These are phyloP conservation scores for Ceratocystis papillata DNA, from an alignment of 2,329 filamentous ascomycete species.

Conservation along the genomic window DNA sequence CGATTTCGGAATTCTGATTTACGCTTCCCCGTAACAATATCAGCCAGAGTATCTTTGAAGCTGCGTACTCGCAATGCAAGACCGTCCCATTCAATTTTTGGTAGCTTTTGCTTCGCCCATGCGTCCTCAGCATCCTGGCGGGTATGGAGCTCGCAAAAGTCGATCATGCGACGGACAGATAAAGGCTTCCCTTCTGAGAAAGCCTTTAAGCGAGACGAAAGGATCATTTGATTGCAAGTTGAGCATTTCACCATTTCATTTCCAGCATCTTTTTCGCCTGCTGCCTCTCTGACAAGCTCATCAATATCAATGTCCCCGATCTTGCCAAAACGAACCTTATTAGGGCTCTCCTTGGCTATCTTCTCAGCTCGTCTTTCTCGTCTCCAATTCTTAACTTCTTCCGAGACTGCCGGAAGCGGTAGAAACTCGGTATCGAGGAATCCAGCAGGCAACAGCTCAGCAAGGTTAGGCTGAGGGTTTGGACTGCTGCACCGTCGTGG, in stretches of 20 bases:
- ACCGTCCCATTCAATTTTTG: conserved; percentile 55
- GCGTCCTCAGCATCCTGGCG: conserved; percentile 40
- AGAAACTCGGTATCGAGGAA: conserved; percentile 6
- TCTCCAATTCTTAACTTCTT: conserved; percentile 9
- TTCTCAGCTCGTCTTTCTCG: conserved; percentile 3
- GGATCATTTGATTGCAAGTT: conserved; percentile 53
- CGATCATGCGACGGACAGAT: conserved; percentile 47
- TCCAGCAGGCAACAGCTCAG: conserved; percentile 7
- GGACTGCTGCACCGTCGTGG: neutral
- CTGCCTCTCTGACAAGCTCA: conserved; percentile 11
- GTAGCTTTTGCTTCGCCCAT: conserved; percentile 50
- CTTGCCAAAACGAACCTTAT: conserved; percentile 6
- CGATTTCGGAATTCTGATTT: conserved; percentile 50
- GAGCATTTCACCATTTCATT: conserved; percentile 40
- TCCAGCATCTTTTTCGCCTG: neutral
- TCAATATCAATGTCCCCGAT: conserved; percentile 7
- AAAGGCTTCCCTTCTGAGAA: conserved; percentile 41
- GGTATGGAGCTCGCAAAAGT: conserved; percentile 56
- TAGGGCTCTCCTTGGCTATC: neutral
- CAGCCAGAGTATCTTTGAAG: conserved; percentile 46
- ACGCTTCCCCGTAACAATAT: conserved; percentile 46
- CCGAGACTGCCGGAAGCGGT: conserved; percentile 1
- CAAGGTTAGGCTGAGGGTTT: neutral
- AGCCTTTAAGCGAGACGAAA: conserved; percentile 42
- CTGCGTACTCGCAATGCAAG: conserved; percentile 48